Conservation (phyloP, 208 protist genomes). For the Entamoeba dispar region DNA sequence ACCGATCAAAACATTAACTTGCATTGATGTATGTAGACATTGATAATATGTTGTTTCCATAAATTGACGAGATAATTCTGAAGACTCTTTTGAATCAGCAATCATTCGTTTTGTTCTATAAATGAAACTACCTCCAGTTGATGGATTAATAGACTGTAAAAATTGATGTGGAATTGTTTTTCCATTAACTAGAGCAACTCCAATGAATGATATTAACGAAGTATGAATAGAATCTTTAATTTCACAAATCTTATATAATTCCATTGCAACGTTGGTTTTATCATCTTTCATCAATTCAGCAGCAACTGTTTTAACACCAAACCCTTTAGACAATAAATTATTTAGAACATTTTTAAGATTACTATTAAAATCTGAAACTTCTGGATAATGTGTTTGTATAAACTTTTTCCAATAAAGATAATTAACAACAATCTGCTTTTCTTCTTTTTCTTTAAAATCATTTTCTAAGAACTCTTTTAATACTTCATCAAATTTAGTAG, state of each 20-base stretch:
- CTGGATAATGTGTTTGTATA: neutral
- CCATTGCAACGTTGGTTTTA: neutral
- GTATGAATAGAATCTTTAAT: neutral
- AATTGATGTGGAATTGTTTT: neutral
- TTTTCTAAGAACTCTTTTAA: too few species aligned
- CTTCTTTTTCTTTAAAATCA: neutral
- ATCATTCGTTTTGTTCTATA: neutral
- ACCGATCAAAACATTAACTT: neutral
- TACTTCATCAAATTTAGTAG: too few species aligned
- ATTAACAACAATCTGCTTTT: neutral
- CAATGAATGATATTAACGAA: neutral
- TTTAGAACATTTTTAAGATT: neutral
- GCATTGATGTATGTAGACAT: neutral
- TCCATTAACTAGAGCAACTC: neutral
- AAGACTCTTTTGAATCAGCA: neutral
- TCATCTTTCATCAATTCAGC: neutral
- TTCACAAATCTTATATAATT: neutral
- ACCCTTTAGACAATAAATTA: neutral
- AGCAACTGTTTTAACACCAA: neutral
- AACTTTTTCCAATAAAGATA: neutral
- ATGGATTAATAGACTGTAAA: neutral
- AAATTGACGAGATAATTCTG: neutral
- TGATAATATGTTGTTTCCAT: neutral
- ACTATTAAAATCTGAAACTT: neutral
- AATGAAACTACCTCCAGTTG: neutral